Conservation (phyloP, 495 filamentous ascomycete genomes). For the Apodospora peruviana region DNA sequence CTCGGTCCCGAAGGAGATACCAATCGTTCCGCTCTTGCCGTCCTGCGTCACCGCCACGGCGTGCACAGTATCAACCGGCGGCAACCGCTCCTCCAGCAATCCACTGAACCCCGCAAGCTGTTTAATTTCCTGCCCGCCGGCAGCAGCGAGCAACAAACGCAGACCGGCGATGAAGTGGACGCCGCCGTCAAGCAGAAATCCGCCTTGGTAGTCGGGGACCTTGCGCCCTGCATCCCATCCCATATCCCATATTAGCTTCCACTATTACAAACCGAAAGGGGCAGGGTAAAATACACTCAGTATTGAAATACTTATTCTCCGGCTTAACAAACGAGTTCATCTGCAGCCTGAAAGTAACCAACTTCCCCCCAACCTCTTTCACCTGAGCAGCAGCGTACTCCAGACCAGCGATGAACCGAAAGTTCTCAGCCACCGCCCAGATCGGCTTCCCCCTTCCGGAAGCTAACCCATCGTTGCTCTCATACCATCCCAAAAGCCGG, state of each 20-base stretch:
- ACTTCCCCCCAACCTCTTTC: constrained; percentile 54
- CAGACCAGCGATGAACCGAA: constrained; percentile 56
- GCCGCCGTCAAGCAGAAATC: constrained; percentile 71
- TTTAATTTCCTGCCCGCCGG: constrained; percentile 34
- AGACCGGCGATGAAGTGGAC: constrained; percentile 67
- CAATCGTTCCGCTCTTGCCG: constrained; percentile 56
- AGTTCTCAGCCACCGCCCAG: constrained; percentile 76
- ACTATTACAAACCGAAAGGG: too few species aligned
- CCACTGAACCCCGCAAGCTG: constrained; percentile 53
- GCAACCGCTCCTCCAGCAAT: constrained; percentile 54
- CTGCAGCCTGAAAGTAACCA: constrained; percentile 59
- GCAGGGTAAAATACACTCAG: constrained; percentile 41
- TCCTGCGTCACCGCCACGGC: constrained; percentile 52
- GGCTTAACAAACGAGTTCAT: constrained; percentile 47
- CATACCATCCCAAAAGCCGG: constrained; percentile 57
- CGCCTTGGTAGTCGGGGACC: constrained; percentile 65
- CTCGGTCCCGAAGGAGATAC: constrained; percentile 61
- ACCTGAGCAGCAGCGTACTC: constrained; percentile 51
- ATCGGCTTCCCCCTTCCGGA: constrained; percentile 36
- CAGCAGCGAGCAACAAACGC: constrained; percentile 50
- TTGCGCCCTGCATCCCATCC: constrained; percentile 53
- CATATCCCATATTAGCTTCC: background rate
- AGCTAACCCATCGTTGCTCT: constrained; percentile 25
- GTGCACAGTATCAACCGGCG: constrained; percentile 68
- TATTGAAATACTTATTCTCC: constrained; percentile 48